Evolutionary conservation across 345 rosid species (phyloP).

Genomic region (Boechera retrofracta): DNA sequence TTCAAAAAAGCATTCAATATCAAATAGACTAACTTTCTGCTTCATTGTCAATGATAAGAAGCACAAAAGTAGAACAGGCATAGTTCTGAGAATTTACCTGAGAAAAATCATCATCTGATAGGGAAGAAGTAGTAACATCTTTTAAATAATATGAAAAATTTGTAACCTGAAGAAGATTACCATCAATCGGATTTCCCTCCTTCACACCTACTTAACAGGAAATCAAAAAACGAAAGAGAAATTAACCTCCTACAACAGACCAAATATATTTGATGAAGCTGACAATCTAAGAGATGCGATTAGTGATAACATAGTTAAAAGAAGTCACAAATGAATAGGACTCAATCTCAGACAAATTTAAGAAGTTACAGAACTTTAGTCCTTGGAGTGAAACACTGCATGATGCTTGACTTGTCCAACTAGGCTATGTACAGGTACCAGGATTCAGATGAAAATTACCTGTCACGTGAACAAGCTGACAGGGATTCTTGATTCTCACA

Average conservation of each 20-base stretch:
- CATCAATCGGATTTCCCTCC: conserved; percentile 47
- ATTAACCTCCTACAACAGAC: conserved; percentile 1
- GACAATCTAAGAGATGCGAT: neutral
- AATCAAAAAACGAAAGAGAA: conserved; percentile 11
- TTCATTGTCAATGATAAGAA: neutral
- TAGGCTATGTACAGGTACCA: neutral
- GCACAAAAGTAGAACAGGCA: neutral
- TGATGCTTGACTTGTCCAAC: conserved; percentile 1
- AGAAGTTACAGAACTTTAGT: neutral
- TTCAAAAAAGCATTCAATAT: conserved; percentile 48
- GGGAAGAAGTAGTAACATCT: conserved; percentile 54
- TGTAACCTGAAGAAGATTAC: conserved; percentile 61
- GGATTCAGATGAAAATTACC: conserved; percentile 48
- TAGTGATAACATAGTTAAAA: neutral
- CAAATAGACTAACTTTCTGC: conserved; percentile 47
- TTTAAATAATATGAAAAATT: conserved; percentile 46
- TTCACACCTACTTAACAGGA: conserved; percentile 56
- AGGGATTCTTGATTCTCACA: conserved; percentile 68
- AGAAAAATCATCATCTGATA: conserved; percentile 77
- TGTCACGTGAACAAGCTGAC: conserved; percentile 68
- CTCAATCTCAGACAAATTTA: neutral
- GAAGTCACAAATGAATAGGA: conserved; percentile 5
- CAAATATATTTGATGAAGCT: neutral
- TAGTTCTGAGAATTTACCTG: conserved; percentile 51
- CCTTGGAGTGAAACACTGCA: neutral